phyloP scores from a whole-genome alignment of 345 rosid species.

The Hibiscus tridactylites region DNA sequence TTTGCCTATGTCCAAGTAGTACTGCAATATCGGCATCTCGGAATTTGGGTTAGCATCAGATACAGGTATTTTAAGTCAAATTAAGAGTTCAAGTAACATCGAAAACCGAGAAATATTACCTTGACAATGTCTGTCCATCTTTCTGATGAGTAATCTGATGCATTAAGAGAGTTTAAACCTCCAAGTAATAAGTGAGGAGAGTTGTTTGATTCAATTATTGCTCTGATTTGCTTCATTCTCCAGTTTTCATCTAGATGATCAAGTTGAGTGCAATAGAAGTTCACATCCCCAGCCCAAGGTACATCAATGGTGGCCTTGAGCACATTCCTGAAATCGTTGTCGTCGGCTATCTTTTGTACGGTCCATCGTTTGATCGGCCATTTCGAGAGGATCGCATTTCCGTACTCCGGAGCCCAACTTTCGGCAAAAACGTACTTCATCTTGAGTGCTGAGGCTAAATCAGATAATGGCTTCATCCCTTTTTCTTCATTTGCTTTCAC shows the following conservation, averaged over 20 bases:
- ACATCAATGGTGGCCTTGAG: conserved; percentile 71
- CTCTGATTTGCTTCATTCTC: conserved; percentile 82
- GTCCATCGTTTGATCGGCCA: conserved; percentile 82
- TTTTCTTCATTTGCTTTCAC: conserved; percentile 87
- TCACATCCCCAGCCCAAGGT: conserved; percentile 85
- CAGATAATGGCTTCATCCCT: conserved; percentile 80
- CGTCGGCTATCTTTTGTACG: conserved; percentile 70
- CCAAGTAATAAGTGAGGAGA: conserved; percentile 73
- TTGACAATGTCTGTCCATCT: conserved; percentile 84
- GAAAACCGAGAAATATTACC: conserved; percentile 25
- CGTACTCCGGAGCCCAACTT: conserved; percentile 94
- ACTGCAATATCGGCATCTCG: conserved; percentile 29
- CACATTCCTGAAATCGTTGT: conserved; percentile 91
- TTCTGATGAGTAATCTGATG: conserved; percentile 67
- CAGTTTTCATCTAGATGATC: conserved; percentile 91
- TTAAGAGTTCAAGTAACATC: not conserved
- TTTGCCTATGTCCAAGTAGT: conserved; percentile 78
- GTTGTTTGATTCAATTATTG: conserved; percentile 49
- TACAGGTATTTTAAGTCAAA: not conserved
- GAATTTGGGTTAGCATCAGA: not conserved
- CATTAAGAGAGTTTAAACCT: conserved; percentile 67
- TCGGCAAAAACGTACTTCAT: conserved; percentile 87
- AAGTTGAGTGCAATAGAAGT: conserved; percentile 78
- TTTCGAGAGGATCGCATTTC: conserved; percentile 75
- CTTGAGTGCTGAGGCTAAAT: conserved; percentile 66